Conservation (phyloP, 805 yeast genomes). For the Dipodascus geniculatus region DNA sequence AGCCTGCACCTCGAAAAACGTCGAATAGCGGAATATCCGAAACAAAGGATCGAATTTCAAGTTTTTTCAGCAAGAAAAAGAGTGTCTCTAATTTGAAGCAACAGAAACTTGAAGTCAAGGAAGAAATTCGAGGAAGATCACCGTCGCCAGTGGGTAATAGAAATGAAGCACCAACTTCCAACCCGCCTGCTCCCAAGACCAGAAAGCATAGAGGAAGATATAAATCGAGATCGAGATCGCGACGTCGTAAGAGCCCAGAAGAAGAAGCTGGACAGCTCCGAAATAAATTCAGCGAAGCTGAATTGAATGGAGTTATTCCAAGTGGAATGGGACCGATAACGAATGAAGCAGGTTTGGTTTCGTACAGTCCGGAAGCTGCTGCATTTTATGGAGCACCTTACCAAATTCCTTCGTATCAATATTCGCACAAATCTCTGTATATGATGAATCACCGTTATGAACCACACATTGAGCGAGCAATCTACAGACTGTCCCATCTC, state of each 20-base stretch:
- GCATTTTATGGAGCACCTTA: conserved; percentile 19
- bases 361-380: neutral
- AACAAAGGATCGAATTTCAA: conserved; percentile 9
- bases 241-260: neutral
- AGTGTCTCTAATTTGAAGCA: conserved; percentile 8
- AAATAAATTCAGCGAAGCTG: neutral
- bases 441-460: conserved; percentile 56
- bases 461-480: conserved; percentile 90
- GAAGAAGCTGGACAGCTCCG: neutral
- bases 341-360: conserved; percentile 1
- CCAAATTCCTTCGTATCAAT: conserved; percentile 27
- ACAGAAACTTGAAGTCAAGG: conserved; percentile 2
- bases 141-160: neutral
- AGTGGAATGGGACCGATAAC: conserved; percentile 2
- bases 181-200: neutral
- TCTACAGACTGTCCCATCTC: conserved; percentile 82
- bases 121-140: neutral
- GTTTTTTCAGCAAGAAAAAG: conserved; percentile 14
- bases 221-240: neutral
- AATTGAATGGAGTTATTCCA: neutral
- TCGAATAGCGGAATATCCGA: conserved; percentile 7
- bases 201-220: neutral
- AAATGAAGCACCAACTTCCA: neutral
- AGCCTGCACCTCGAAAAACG: neutral
- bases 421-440: conserved; percentile 23